A percentile compares a stretch with the other conserved stretches of the same genome.
Conservation (phyloP, 129 eudicot species). For the Helianthus tuberosus region DNA sequence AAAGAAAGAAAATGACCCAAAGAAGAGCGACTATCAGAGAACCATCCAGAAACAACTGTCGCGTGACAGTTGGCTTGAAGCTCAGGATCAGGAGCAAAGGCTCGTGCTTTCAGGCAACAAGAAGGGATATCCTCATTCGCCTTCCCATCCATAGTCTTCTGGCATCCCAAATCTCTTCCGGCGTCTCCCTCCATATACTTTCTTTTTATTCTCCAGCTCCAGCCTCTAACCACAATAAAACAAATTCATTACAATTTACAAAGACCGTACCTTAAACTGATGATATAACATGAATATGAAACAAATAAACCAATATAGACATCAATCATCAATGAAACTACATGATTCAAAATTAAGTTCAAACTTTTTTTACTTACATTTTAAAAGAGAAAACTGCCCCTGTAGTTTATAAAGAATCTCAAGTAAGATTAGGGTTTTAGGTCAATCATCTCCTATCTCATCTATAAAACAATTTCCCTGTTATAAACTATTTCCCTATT, state of each 20-base stretch:
- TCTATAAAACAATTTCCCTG: background rate
- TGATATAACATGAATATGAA: background rate
- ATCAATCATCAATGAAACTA: background rate
- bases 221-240: slow-evolving; percentile 63
- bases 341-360: background rate
- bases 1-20: slow-evolving; percentile 48
- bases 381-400: background rate
- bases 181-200: slow-evolving; percentile 76
- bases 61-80: slow-evolving; percentile 82
- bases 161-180: slow-evolving; percentile 81
- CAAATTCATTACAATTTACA: background rate
- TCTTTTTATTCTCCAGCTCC: slow-evolving; percentile 74
- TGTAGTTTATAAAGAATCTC: background rate
- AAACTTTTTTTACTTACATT: background rate
- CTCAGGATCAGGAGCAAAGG: slow-evolving; percentile 57
- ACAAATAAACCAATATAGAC: background rate
- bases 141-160: slow-evolving; percentile 78
- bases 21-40: slow-evolving; percentile 57
- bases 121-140: slow-evolving; percentile 65
- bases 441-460: too few relatives aligned
- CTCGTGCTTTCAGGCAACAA: slow-evolving; percentile 84
- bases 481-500: background rate
- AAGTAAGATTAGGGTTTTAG: background rate
- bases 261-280: background rate
- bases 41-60: slow-evolving; percentile 98